phyloP scores from a whole-genome alignment of 2,329 filamentous ascomycete genomes.

The Penicillium sp. region DNA sequence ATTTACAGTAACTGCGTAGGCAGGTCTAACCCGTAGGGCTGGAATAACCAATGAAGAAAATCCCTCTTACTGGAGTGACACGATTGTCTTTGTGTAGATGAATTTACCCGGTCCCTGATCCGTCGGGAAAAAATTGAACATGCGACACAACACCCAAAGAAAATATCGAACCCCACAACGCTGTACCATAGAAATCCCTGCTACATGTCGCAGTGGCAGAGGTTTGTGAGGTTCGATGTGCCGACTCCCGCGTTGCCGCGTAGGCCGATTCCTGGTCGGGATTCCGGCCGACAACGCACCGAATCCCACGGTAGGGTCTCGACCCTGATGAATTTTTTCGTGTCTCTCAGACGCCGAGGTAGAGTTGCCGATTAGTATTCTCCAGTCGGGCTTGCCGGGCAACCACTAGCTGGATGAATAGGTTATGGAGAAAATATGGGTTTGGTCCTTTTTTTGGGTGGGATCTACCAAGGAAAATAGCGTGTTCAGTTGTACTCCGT shows the following conservation, averaged over 20 bases:
- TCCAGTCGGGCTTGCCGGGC: background rate
- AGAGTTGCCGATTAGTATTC: background rate
- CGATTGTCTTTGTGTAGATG: background rate
- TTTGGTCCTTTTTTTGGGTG: background rate
- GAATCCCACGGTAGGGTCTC: background rate
- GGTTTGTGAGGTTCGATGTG: slow-evolving; percentile 8
- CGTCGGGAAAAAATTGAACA: background rate
- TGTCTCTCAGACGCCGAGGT: background rate
- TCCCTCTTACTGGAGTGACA: background rate
- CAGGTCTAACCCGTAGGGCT: background rate
- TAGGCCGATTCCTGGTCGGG: slow-evolving; percentile 15
- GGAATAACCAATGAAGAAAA: background rate
- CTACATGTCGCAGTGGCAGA: background rate
- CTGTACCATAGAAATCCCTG: background rate
- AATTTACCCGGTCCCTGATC: background rate
- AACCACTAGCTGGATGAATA: background rate
- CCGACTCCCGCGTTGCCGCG: slow-evolving; percentile 26
- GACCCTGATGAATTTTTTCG: background rate
- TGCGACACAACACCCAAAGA: background rate
- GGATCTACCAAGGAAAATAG: slow-evolving; percentile 3
- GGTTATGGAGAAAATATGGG: background rate
- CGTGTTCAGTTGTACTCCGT: background rate
- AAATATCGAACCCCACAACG: background rate
- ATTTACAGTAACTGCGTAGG: background rate
- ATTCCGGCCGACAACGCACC: slow-evolving; percentile 5